Conservation (phyloP, 768 basidiomycete genomes). For the Lentinus tigrinus region DNA sequence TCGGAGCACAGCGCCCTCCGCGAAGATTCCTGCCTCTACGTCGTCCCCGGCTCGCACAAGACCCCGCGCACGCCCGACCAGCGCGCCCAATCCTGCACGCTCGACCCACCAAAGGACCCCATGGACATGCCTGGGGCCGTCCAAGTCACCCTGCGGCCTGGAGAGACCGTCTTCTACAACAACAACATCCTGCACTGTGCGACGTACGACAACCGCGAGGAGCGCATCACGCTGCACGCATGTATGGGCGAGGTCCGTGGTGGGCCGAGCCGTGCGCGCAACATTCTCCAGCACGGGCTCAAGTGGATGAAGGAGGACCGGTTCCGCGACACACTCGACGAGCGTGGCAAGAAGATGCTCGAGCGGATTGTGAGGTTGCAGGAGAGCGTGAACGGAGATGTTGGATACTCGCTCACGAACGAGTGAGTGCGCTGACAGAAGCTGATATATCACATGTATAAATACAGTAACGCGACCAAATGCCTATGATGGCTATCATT, state of each 20-base stretch:
- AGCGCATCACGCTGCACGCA: constrained; percentile 69
- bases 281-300: constrained; percentile 74
- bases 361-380: constrained; percentile 58
- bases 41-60: constrained; percentile 70
- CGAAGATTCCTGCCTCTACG: constrained; percentile 64
- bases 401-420: constrained; percentile 53
- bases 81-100: constrained; percentile 49
- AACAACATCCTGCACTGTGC: constrained; percentile 78
- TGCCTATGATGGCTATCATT: too few relatives aligned
- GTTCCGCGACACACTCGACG: constrained; percentile 48
- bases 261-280: constrained; percentile 62
- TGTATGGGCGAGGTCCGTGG: constrained; percentile 63
- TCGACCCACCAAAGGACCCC: constrained; percentile 53
- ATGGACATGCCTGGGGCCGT: constrained; percentile 71
- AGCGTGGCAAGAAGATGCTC: constrained; percentile 53
- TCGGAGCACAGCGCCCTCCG: constrained; percentile 66
- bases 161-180: constrained; percentile 80
- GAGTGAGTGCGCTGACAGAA: neutral
- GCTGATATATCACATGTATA: too few relatives aligned
- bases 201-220: constrained; percentile 48
- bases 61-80: constrained; percentile 56
- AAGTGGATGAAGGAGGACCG: constrained; percentile 60
- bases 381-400: constrained; percentile 35
- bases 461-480: too few relatives aligned
- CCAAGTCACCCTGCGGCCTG: constrained; percentile 52